Evolutionary conservation across 139 green algal genomes (phyloP).

Genomic region (Picochlorum costavermella): DNA sequence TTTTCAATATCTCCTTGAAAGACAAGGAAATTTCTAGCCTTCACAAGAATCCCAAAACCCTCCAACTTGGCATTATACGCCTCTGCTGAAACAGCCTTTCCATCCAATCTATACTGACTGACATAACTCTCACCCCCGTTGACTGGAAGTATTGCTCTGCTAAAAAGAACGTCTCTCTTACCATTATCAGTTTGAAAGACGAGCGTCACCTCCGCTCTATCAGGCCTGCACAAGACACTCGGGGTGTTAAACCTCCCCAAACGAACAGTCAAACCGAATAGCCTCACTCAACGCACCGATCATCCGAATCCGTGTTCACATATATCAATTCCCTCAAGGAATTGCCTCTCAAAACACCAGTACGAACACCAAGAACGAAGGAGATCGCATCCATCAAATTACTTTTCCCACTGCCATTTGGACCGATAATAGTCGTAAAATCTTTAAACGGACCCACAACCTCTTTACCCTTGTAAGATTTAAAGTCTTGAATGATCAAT

Average conservation of each 20-base stretch:
- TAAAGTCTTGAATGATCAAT: slow-evolving; percentile 88
- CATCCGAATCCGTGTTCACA: slow-evolving; percentile 43
- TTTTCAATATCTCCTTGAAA: slow-evolving; percentile 99
- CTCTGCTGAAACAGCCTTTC: slow-evolving; percentile 62
- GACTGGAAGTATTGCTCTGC: slow-evolving; percentile 49
- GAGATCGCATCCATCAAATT: slow-evolving; percentile 99
- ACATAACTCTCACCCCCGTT: slow-evolving; percentile 16
- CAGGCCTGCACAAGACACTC: slow-evolving; percentile 17
- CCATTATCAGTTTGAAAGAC: slow-evolving; percentile 53
- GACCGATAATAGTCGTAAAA: slow-evolving; percentile 93
- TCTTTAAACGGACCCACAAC: slow-evolving; percentile 84
- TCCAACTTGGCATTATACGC: slow-evolving; percentile 74
- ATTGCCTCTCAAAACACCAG: slow-evolving; percentile 60
- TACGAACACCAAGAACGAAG: slow-evolving; percentile 93
- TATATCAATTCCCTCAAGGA: slow-evolving; percentile 90
- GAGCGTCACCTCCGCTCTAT: slow-evolving; percentile 60
- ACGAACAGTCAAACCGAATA: too few relatives aligned
- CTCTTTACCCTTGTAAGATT: slow-evolving; percentile 80
- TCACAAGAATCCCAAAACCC: slow-evolving; percentile 80
- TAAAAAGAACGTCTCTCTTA: slow-evolving; percentile 61
- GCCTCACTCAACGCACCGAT: slow-evolving; percentile 10
- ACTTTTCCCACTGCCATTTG: slow-evolving; percentile 89
- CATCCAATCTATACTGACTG: slow-evolving; percentile 72
- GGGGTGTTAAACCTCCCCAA: background rate
- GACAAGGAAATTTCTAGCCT: slow-evolving; percentile 95